Percentiles rank a stretch among this genome's conserved stretches.
These are phyloP conservation scores for Gynochthodes officinalis DNA, from an alignment of 257 asterid species.

Conservation along the genomic window DNA sequence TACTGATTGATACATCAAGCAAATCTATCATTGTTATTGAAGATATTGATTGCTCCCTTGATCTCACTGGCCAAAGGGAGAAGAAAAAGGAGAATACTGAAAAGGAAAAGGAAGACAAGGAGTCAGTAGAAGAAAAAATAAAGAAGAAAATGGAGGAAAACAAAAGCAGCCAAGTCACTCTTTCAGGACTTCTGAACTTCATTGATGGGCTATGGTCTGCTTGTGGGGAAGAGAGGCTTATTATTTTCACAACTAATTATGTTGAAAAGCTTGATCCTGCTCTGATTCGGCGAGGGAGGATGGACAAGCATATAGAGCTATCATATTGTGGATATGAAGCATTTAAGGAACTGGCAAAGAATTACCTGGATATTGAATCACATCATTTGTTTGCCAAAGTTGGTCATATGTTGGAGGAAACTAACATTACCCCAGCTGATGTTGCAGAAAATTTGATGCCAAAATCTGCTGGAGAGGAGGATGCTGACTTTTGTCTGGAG, in stretches of 20 bases:
- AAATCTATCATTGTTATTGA: slow-evolving; percentile 23
- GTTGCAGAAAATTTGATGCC: slow-evolving; percentile 30
- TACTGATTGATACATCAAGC: slow-evolving; percentile 18
- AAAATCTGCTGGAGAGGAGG: slow-evolving; percentile 13
- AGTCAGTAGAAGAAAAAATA: not conserved
- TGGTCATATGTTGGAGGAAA: slow-evolving; percentile 7
- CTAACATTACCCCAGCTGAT: slow-evolving; percentile 19
- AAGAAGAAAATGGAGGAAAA: slow-evolving; percentile 16
- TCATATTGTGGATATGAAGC: slow-evolving; percentile 22
- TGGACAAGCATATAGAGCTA: slow-evolving; percentile 22
- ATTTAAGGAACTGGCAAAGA: slow-evolving; percentile 19
- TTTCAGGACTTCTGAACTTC: slow-evolving; percentile 23
- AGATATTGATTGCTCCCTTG: slow-evolving; percentile 27
- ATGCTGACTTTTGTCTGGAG: slow-evolving; percentile 15
- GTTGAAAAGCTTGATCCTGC: slow-evolving; percentile 27
- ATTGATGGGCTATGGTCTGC: slow-evolving; percentile 29
- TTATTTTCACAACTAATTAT: slow-evolving; percentile 22
- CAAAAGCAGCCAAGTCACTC: slow-evolving; percentile 22
- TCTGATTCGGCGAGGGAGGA: slow-evolving; percentile 21
- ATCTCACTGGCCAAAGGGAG: slow-evolving; percentile 25
- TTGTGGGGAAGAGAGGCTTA: slow-evolving; percentile 19
- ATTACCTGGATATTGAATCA: slow-evolving; percentile 10
- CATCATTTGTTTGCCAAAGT: slow-evolving; percentile 5
- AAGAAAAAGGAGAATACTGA: slow-evolving; percentile 6
- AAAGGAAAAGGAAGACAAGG: slow-evolving; percentile 8